These are phyloP conservation scores for Candida coleopterorum DNA, from an alignment of 805 yeast genomes.

Conservation along the genomic window DNA sequence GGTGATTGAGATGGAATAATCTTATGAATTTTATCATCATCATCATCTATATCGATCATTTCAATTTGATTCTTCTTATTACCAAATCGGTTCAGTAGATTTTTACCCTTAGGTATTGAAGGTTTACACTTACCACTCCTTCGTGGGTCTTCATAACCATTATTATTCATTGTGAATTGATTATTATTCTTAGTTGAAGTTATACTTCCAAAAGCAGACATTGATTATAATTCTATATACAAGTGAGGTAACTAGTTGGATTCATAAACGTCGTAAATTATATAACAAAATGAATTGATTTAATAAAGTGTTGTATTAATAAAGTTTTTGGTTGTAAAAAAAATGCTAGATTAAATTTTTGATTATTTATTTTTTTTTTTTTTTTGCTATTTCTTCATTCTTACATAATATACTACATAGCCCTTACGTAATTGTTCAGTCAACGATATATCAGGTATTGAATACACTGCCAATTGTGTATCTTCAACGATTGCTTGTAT, in stretches of 20 bases:
- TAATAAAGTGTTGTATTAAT: too few relatives aligned
- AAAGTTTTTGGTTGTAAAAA: background rate
- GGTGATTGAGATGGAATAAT: constrained; percentile 19
- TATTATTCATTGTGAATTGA: constrained; percentile 3
- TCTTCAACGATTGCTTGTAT: constrained; percentile 25
- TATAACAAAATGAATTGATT: too few relatives aligned
- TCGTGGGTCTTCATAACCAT: constrained; percentile 13
- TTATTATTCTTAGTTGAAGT: constrained; percentile 1
- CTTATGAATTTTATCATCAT: constrained; percentile 15
- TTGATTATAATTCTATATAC: background rate
- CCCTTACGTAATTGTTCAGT: constrained; percentile 34
- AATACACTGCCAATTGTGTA: constrained; percentile 28
- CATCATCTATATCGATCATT: constrained; percentile 4
- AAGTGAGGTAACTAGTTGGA: background rate
- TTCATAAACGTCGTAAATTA: background rate
- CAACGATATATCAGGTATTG: constrained; percentile 27
- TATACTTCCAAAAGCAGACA: constrained; percentile 15
- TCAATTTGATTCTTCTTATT: background rate
- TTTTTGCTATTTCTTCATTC: background rate
- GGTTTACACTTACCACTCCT: constrained; percentile 9
- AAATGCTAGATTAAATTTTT: background rate
- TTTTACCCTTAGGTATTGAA: background rate
- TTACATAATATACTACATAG: constrained; percentile 39
- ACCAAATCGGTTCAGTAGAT: constrained; percentile 3
- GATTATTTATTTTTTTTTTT: background rate